Conservation (phyloP, 2,329 filamentous ascomycete species). For the Talaromyces sp. region DNA sequence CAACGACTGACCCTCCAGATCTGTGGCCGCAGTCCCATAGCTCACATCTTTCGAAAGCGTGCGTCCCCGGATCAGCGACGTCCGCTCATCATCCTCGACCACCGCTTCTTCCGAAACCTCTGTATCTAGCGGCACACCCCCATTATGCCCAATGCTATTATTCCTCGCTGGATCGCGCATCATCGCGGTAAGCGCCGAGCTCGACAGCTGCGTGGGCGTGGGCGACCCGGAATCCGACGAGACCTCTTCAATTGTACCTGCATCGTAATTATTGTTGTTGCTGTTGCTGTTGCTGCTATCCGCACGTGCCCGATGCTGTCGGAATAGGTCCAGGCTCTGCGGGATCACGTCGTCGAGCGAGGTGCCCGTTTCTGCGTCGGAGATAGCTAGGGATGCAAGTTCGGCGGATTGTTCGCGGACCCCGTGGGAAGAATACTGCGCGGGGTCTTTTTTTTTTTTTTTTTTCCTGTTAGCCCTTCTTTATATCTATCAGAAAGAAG, state of each 20-base stretch:
- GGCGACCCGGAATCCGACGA: conserved; percentile 1
- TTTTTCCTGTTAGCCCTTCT: background rate
- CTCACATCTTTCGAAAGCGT: conserved; percentile 21
- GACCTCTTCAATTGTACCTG: background rate
- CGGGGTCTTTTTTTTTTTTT: conserved; percentile 60
- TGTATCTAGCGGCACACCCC: conserved; percentile 14
- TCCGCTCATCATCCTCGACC: conserved; percentile 29
- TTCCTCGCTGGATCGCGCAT: conserved; percentile 31
- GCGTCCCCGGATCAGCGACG: conserved; percentile 28
- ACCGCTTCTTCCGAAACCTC: conserved; percentile 18
- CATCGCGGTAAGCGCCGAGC: conserved; percentile 47
- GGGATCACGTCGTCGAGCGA: conserved; percentile 25
- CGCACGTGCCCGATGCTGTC: conserved; percentile 11
- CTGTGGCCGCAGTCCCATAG: conserved; percentile 26
- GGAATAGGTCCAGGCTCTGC: conserved; percentile 25
- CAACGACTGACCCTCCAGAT: conserved; percentile 25
- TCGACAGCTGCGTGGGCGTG: conserved; percentile 22
- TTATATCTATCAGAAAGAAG: background rate
- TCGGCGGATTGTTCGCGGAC: conserved; percentile 85
- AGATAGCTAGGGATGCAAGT: conserved; percentile 74
- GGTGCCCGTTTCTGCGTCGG: conserved; percentile 40
- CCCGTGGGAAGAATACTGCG: conserved; percentile 66
- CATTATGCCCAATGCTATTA: conserved; percentile 16
- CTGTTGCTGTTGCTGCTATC: background rate
- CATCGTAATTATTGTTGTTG: conserved; percentile 13